Evolutionary conservation across 768 basidiomycete genomes (phyloP), one percentile per base, ranked within the genome.

Genomic region (Mycena sanguinolenta): DNA sequence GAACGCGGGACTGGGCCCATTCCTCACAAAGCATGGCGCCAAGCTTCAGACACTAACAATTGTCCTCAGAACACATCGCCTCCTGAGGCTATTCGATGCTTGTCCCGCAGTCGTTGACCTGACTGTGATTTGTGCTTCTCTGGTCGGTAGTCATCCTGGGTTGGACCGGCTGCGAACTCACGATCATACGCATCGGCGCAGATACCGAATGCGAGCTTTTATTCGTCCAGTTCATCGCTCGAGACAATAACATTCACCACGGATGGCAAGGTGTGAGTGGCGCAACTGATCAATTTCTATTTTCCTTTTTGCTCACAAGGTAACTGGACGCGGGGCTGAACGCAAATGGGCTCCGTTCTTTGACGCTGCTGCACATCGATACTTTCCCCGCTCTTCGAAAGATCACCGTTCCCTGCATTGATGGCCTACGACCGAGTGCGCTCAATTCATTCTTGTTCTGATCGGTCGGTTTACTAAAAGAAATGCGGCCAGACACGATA

Each of bases 371-470:
- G 12, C 50, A 34, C 6, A 38, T 69, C 21, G 27, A 4, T n/a
- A 61, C 54, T 7, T 61, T 70, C 39, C 58, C 69, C 27, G 46
- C 55, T 28, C 63, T 70, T 23, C 49, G 55, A 19, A 21, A 55
- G 23, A 63, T 69, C 28, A 10, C 44, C 3, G 13, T 63, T 21
- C 61, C 61, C 9, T 55, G 52, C 17, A 58, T 69, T 25, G 55
- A 36, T 69, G 67, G 67, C 67, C 67, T 19, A 63, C 67, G 27
- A 69, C 28, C 1, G 61, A 69, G 67, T 69, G 28, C 21, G 66
- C n/a, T 53, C 28, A 4, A 34, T 50, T 13, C n/a, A 13, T 21
- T 46, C n/a, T 21, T 39, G 12, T 34, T 36, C 2, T 13, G 21
- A 6, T 9, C 25, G 28, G 30, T n/a, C 49, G 27, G 23, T 17